Evolutionary conservation across 495 filamentous ascomycete species (phyloP).

Genomic region (Penicillium cosmopolitanum): DNA sequence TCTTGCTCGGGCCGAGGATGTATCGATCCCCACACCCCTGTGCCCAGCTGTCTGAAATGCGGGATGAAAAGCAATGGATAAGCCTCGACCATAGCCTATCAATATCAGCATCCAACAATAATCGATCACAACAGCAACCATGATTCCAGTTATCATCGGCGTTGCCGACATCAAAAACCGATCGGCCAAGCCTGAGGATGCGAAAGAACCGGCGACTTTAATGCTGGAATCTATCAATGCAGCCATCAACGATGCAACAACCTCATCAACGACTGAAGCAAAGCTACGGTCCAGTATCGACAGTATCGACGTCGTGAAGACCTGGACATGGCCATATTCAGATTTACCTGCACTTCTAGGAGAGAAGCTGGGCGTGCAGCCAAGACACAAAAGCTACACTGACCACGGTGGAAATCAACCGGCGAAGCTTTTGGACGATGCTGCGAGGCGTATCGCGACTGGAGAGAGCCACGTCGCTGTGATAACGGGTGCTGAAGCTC

Average conservation of each 20-base stretch:
- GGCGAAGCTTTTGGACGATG: constrained; percentile 57
- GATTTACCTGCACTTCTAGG: constrained; percentile 52
- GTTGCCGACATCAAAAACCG: constrained; percentile 58
- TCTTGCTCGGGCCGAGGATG: constrained; percentile 12
- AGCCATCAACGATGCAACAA: constrained; percentile 48
- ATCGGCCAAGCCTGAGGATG: constrained; percentile 50
- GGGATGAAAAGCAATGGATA: neutral
- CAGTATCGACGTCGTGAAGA: constrained; percentile 55
- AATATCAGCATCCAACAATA: neutral
- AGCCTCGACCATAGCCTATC: neutral
- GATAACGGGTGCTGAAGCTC: constrained; percentile 59
- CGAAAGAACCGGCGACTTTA: constrained; percentile 53
- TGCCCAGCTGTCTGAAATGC: neutral
- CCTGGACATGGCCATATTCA: constrained; percentile 61
- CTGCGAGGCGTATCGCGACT: constrained; percentile 50
- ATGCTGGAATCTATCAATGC: constrained; percentile 52
- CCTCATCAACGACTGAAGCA: constrained; percentile 16
- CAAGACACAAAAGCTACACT: constrained; percentile 44
- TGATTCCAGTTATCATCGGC: constrained; percentile 52
- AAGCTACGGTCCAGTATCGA: constrained; percentile 51
- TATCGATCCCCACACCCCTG: constrained; percentile 5
- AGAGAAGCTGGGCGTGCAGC: constrained; percentile 40
- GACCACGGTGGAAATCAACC: constrained; percentile 60
- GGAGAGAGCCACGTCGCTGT: constrained; percentile 53
- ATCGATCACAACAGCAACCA: neutral